Base-by-base conservation (phyloP, 345 rosid species). In the Sonneratia alba region DNA sequence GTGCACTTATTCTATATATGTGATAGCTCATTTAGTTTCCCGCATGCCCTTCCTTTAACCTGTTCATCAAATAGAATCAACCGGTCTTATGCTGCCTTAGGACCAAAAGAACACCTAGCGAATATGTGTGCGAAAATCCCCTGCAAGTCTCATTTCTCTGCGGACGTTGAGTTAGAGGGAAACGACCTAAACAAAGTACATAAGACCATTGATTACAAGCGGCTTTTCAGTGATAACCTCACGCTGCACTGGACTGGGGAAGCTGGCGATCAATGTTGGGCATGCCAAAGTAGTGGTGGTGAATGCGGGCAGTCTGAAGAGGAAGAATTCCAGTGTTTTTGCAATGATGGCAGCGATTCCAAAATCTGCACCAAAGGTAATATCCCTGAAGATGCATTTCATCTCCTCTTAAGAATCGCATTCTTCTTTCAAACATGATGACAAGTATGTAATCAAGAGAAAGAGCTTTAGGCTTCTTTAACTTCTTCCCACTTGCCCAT, bases 211-310 rank as follows among this genome's bases (percentile, higher is more conserved):
- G 71, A 78, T 19, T 76, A 76, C 21, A 36, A 0, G 67, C 0
- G 19, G 2, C 36, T 71, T 34, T 34, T 59, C 16, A 27, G 59
- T 49, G 53, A 56, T 67, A 27, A 68, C 70, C 72, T 80, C 73
- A 0, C 75, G 6, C 43, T 81, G 71, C 69, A 71, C 6, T 0
- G 0, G 6, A 56, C 43, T 8, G 43, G 16, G 27, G 18, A 0
- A 32, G 47, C 56, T 27, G 71, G 63, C 13, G 2, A 56, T 0
- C 1, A 27, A 3, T 80, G 81, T 65, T 67, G 27, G 18, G 24
- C 36, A 13, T 79, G 82, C 74, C 68, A 0, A 21, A 49, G 18
- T 34, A 81, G 77, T 21, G 79, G 81, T 3, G 86, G 81, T 18
- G 63, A 22, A 11, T 80, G 82, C 69, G 82, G 86, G 9, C 43